Conservation (phyloP, 768 basidiomycete genomes). For the Tricholoma sp. region DNA sequence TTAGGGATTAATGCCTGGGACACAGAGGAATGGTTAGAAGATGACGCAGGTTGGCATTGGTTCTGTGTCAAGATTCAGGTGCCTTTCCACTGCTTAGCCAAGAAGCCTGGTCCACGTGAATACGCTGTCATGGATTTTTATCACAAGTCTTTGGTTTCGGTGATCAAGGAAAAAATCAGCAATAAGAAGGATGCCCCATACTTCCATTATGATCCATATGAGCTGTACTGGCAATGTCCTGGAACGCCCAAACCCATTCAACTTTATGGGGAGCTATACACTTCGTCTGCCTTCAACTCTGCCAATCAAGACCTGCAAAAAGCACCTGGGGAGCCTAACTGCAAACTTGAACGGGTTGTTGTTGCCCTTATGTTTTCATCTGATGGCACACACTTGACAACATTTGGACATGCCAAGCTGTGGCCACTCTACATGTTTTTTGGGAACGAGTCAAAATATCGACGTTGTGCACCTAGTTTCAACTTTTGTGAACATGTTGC, state of each 20-base stretch:
- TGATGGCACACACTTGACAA: slow-evolving; percentile 23
- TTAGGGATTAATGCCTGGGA: neutral
- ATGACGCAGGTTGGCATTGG: neutral
- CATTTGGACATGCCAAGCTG: slow-evolving; percentile 20
- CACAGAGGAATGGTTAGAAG: neutral
- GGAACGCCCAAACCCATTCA: neutral
- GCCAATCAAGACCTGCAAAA: slow-evolving; percentile 6
- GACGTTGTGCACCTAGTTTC: slow-evolving; percentile 14
- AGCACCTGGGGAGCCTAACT: slow-evolving; percentile 2
- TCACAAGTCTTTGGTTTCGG: slow-evolving; percentile 13
- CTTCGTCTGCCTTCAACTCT: slow-evolving; percentile 10
- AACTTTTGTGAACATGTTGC: slow-evolving; percentile 22
- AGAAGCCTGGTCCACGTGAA: neutral
- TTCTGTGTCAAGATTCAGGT: neutral
- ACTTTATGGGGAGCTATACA: slow-evolving; percentile 15
- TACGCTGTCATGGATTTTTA: slow-evolving; percentile 7
- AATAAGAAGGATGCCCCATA: neutral
- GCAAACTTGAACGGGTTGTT: slow-evolving; percentile 10
- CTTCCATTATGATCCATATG: slow-evolving; percentile 18
- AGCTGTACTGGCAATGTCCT: slow-evolving; percentile 10
- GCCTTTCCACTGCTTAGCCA: neutral
- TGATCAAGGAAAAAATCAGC: slow-evolving; percentile 10
- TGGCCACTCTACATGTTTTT: slow-evolving; percentile 33
- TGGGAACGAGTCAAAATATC: slow-evolving; percentile 31
- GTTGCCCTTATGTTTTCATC: slow-evolving; percentile 22